Percentiles rank a stretch among this genome's conserved stretches.
phyloP scores from a whole-genome alignment of 805 yeast genomes.

The Yamadazyma tumulicola region DNA sequence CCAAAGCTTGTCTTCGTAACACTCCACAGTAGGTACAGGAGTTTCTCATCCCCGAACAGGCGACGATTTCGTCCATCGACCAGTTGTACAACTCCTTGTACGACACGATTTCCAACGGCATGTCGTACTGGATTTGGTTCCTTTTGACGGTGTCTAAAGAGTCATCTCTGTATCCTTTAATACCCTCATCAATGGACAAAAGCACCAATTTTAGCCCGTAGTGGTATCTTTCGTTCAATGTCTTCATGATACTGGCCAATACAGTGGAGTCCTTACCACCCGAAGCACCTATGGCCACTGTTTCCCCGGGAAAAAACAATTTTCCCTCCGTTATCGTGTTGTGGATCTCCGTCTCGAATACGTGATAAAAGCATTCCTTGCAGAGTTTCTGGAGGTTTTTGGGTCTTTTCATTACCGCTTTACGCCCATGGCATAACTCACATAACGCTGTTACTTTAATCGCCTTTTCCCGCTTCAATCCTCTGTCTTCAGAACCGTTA shows the following conservation, averaged over 20 bases:
- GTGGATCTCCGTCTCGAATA: slow-evolving; percentile 94
- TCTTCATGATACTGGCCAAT: slow-evolving; percentile 79
- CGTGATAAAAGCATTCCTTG: slow-evolving; percentile 82
- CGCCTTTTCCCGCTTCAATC: background rate
- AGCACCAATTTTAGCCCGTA: slow-evolving; percentile 85
- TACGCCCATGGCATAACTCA: slow-evolving; percentile 77
- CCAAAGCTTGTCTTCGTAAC: slow-evolving; percentile 91
- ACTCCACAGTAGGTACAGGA: slow-evolving; percentile 99
- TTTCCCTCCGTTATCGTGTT: slow-evolving; percentile 71
- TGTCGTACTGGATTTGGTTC: slow-evolving; percentile 78
- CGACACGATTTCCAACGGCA: slow-evolving; percentile 77
- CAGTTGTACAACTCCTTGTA: slow-evolving; percentile 89
- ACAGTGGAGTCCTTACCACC: slow-evolving; percentile 99
- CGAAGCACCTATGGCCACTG: slow-evolving; percentile 95
- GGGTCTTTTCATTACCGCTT: slow-evolving; percentile 88
- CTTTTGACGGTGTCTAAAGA: slow-evolving; percentile 95
- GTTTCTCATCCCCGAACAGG: slow-evolving; percentile 88
- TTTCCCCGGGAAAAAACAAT: slow-evolving; percentile 77
- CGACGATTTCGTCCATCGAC: slow-evolving; percentile 98
- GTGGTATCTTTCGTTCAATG: slow-evolving; percentile 80
- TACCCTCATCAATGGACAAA: slow-evolving; percentile 93
- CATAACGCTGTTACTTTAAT: slow-evolving; percentile 52
- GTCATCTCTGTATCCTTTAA: slow-evolving; percentile 94
- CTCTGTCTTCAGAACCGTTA: background rate
- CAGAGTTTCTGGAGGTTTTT: slow-evolving; percentile 88